These are phyloP conservation scores for Xylogone sp. DNA, from an alignment of 2,329 filamentous ascomycete genomes.

Conservation along the genomic window DNA sequence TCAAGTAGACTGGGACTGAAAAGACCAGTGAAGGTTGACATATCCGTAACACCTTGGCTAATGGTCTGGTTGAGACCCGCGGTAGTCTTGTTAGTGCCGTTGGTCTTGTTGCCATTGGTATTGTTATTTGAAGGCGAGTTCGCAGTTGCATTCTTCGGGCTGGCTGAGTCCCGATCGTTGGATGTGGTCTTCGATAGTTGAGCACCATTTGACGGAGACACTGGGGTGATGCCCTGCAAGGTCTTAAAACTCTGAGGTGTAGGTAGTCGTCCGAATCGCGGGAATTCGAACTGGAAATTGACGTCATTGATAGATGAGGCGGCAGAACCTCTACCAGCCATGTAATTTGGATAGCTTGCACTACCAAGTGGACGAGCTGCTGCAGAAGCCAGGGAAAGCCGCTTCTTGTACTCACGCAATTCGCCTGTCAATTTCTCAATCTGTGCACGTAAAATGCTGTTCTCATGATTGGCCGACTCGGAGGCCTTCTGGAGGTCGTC, in stretches of 20 bases:
- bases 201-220: not conserved
- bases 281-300: constrained; percentile 94
- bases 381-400: constrained; percentile 55
- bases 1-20: constrained; percentile 55
- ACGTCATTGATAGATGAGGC: constrained; percentile 62
- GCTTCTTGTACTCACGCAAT: constrained; percentile 86
- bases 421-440: constrained; percentile 84
- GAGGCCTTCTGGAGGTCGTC: constrained; percentile 78
- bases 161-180: constrained; percentile 9
- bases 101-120: constrained; percentile 27
- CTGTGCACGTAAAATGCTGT: constrained; percentile 77
- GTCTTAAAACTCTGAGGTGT: constrained; percentile 28
- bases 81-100: constrained; percentile 33
- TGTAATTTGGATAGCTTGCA: constrained; percentile 19
- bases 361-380: constrained; percentile 5
- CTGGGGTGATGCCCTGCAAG: not conserved
- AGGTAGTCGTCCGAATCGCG: constrained; percentile 79
- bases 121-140: not conserved
- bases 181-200: not conserved
- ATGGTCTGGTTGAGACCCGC: constrained; percentile 17
- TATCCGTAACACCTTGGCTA: constrained; percentile 29
- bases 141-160: constrained; percentile 20
- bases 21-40: constrained; percentile 52
- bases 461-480: constrained; percentile 79
- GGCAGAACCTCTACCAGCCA: constrained; percentile 44